Evolutionary conservation across 768 basidiomycete species (phyloP).

Genomic region (Favolaschia claudopus): DNA sequence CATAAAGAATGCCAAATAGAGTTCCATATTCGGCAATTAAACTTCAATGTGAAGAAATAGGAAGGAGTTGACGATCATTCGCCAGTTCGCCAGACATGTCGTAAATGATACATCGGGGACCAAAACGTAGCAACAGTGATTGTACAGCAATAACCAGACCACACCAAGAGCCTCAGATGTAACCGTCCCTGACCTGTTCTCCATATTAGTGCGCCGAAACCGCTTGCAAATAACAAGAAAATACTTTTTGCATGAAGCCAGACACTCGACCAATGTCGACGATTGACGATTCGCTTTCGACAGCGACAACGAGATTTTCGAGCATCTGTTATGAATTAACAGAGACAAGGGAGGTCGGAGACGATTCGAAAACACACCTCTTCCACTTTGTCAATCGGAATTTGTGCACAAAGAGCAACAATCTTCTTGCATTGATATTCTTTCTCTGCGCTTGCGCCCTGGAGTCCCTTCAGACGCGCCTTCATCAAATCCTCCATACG

Average conservation of each 20-base stretch:
- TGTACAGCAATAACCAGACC: slow-evolving; percentile 26
- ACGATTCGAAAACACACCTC: slow-evolving; percentile 63
- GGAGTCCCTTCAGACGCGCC: slow-evolving; percentile 70
- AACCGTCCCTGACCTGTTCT: slow-evolving; percentile 65
- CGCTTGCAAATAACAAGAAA: slow-evolving; percentile 24
- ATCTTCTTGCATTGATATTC: slow-evolving; percentile 93
- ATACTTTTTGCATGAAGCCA: slow-evolving; percentile 90
- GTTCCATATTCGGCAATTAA: too few species aligned
- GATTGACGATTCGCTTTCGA: slow-evolving; percentile 86
- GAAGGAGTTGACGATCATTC: too few species aligned
- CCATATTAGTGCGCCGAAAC: neutral
- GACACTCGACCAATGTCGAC: slow-evolving; percentile 87
- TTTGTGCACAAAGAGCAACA: slow-evolving; percentile 87
- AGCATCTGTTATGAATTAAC: slow-evolving; percentile 72
- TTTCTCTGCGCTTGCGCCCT: slow-evolving; percentile 86
- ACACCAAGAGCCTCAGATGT: slow-evolving; percentile 49
- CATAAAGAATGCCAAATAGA: too few species aligned
- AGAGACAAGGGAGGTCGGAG: slow-evolving; percentile 7
- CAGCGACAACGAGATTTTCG: slow-evolving; percentile 82
- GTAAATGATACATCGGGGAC: slow-evolving; percentile 6
- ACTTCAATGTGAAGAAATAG: too few species aligned
- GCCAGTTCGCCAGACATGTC: too few species aligned
- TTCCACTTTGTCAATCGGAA: slow-evolving; percentile 89
- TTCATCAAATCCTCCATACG: slow-evolving; percentile 80
- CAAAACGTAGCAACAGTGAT: slow-evolving; percentile 18